phyloP scores from a whole-genome alignment of 768 basidiomycete species.

The Boletus eberwhitei region DNA sequence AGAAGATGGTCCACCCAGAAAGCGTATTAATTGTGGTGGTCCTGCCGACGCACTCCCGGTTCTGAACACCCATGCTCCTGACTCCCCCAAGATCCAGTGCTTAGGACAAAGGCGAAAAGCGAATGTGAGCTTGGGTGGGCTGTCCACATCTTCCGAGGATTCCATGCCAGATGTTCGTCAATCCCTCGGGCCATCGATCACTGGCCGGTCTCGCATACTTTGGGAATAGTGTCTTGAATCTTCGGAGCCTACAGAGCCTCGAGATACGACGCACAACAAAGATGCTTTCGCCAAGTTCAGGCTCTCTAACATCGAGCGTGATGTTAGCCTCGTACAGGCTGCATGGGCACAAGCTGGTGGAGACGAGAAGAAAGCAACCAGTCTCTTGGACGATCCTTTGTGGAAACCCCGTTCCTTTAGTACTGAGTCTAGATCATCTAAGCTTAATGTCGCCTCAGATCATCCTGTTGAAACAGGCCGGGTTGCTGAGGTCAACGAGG shows the following conservation, averaged over 20 bases:
- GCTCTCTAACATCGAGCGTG: slow-evolving; percentile 53
- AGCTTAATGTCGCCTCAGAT: slow-evolving; percentile 14
- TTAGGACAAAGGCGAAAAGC: slow-evolving; percentile 45
- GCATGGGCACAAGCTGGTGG: slow-evolving; percentile 65
- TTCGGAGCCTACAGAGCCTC: slow-evolving; percentile 30
- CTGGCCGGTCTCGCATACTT: slow-evolving; percentile 45
- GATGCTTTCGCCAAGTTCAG: slow-evolving; percentile 53
- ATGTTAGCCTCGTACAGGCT: slow-evolving; percentile 42
- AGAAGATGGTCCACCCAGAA: slow-evolving; percentile 67
- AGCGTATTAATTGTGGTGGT: slow-evolving; percentile 59
- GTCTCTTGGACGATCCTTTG: slow-evolving; percentile 50
- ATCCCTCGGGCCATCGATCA: slow-evolving; percentile 42
- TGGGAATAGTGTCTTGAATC: slow-evolving; percentile 41
- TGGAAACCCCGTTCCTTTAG: slow-evolving; percentile 44
- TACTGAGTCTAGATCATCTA: slow-evolving; percentile 17
- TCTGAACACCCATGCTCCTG: slow-evolving; percentile 31
- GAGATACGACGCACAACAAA: slow-evolving; percentile 18
- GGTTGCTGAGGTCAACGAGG: slow-evolving; percentile 71
- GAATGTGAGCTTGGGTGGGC: slow-evolving; percentile 36
- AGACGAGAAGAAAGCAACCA: slow-evolving; percentile 59
- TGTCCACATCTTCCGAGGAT: slow-evolving; percentile 68
- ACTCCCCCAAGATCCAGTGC: slow-evolving; percentile 58
- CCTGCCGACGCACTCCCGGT: slow-evolving; percentile 33
- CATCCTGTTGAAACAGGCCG: slow-evolving; percentile 45
- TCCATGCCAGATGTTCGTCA: slow-evolving; percentile 50